Evolutionary conservation across 2,329 filamentous ascomycete species (phyloP).

Genomic region (Penicillium glabrum): DNA sequence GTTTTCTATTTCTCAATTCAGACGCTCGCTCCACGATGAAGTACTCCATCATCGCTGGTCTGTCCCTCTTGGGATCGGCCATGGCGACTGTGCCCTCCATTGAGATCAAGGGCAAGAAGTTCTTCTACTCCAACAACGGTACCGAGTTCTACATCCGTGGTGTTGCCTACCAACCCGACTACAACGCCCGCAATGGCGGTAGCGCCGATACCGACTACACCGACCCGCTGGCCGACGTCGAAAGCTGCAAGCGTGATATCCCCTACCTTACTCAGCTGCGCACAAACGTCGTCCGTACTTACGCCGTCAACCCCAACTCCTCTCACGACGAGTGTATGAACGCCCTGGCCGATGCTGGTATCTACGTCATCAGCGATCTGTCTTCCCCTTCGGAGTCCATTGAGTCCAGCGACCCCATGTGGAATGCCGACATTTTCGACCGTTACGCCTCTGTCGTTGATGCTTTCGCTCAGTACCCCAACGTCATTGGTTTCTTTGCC

Average conservation of each 20-base stretch:
- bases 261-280: slow-evolving; percentile 74
- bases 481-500: slow-evolving; percentile 95
- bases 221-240: slow-evolving; percentile 76
- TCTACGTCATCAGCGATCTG: slow-evolving; percentile 93
- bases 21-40: slow-evolving; percentile 51
- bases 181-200: slow-evolving; percentile 49
- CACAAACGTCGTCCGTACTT: slow-evolving; percentile 94
- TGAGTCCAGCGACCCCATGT: slow-evolving; percentile 74
- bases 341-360: slow-evolving; percentile 76
- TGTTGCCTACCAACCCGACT: slow-evolving; percentile 85
- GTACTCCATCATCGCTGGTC: slow-evolving; percentile 52
- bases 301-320: slow-evolving; percentile 78
- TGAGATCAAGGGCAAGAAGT: slow-evolving; percentile 74
- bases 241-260: slow-evolving; percentile 78
- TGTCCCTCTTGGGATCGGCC: slow-evolving; percentile 52
- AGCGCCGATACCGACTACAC: slow-evolving; percentile 56
- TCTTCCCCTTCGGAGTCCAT: slow-evolving; percentile 80
- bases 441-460: slow-evolving; percentile 87
- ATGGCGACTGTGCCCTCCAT: slow-evolving; percentile 56
- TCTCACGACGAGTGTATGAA: slow-evolving; percentile 86
- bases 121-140: slow-evolving; percentile 83
- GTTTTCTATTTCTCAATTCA: not conserved
- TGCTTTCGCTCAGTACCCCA: slow-evolving; percentile 76
- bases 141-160: slow-evolving; percentile 82
- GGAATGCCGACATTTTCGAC: slow-evolving; percentile 74